A percentile compares a stretch with the other conserved stretches of the same genome.
Evolutionary conservation across 2,329 filamentous ascomycete species (phyloP).

Genomic region (Phaeosphaeria sp.): DNA sequence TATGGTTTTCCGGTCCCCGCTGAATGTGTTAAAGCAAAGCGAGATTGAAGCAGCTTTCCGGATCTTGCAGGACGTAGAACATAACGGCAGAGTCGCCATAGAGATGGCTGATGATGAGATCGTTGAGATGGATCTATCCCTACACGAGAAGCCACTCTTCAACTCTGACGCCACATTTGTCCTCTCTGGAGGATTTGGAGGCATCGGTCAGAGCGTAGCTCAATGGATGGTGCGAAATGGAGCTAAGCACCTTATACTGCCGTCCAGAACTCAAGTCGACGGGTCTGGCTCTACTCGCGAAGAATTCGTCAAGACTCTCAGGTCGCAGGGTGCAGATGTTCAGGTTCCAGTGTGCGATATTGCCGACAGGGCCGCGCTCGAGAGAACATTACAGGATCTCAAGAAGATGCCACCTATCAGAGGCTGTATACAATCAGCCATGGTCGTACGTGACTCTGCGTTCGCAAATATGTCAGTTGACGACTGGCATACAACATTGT

Average conservation of each 20-base stretch:
- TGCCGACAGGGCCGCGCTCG: slow-evolving; percentile 9
- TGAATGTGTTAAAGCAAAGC: slow-evolving; percentile 14
- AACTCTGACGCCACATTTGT: slow-evolving; percentile 24
- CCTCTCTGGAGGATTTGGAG: slow-evolving; percentile 28
- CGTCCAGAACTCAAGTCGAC: slow-evolving; percentile 5
- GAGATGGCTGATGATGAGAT: background rate
- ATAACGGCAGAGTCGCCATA: slow-evolving; percentile 1
- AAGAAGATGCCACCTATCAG: slow-evolving; percentile 24
- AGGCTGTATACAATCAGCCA: slow-evolving; percentile 33
- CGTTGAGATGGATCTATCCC: background rate
- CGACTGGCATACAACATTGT: slow-evolving; percentile 8
- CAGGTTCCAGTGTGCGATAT: slow-evolving; percentile 26
- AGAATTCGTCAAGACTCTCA: slow-evolving; percentile 15
- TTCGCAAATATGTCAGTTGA: slow-evolving; percentile 26
- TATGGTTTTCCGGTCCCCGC: background rate
- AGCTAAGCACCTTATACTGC: slow-evolving; percentile 18
- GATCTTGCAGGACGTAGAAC: slow-evolving; percentile 5
- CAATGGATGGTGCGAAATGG: slow-evolving; percentile 21
- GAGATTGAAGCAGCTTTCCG: slow-evolving; percentile 2
- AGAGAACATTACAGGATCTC: slow-evolving; percentile 6
- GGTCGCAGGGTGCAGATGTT: slow-evolving; percentile 5
- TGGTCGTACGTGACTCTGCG: slow-evolving; percentile 25
- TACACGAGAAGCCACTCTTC: background rate
- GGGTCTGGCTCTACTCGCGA: background rate
- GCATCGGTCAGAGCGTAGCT: slow-evolving; percentile 25